Conservation (phyloP, 768 basidiomycete species). For the Pholiota conissans region DNA sequence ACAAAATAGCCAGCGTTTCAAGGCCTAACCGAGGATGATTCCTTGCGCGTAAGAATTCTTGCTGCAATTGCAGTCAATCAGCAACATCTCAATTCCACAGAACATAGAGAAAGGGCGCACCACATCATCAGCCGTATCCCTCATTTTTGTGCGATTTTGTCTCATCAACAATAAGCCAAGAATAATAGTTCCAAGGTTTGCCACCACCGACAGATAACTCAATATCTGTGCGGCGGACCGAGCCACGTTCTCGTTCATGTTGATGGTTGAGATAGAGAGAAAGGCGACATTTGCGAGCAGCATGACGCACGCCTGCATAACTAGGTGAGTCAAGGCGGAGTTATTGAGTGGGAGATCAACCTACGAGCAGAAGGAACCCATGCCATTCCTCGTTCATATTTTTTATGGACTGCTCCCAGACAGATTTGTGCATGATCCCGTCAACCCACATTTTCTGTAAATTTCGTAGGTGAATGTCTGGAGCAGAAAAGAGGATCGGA, state of each 20-base stretch:
- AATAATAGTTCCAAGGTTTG: constrained; percentile 49
- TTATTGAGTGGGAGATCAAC: constrained; percentile 12
- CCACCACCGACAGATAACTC: constrained; percentile 49
- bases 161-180: constrained; percentile 47
- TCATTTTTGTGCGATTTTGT: constrained; percentile 39
- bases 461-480: constrained; percentile 42
- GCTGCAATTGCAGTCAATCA: constrained; percentile 2
- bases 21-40: constrained; percentile 28
- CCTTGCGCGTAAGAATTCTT: constrained; percentile 27
- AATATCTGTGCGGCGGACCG: constrained; percentile 45
- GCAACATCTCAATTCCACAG: neutral
- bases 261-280: constrained; percentile 50
- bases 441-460: constrained; percentile 55
- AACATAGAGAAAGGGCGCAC: constrained; percentile 25
- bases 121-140: constrained; percentile 34
- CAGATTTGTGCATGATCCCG: constrained; percentile 34
- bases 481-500: constrained; percentile 50
- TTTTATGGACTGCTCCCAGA: constrained; percentile 45
- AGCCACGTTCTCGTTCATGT: constrained; percentile 21
- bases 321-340: neutral
- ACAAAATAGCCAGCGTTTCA: constrained; percentile 30
- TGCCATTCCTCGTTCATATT: constrained; percentile 50
- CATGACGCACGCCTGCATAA: constrained; percentile 50
- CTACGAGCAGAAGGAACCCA: constrained; percentile 53
- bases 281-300: constrained; percentile 61